phyloP scores from a whole-genome alignment of 192 early-diverging fungal species.

The Allomyces macrogynus region DNA sequence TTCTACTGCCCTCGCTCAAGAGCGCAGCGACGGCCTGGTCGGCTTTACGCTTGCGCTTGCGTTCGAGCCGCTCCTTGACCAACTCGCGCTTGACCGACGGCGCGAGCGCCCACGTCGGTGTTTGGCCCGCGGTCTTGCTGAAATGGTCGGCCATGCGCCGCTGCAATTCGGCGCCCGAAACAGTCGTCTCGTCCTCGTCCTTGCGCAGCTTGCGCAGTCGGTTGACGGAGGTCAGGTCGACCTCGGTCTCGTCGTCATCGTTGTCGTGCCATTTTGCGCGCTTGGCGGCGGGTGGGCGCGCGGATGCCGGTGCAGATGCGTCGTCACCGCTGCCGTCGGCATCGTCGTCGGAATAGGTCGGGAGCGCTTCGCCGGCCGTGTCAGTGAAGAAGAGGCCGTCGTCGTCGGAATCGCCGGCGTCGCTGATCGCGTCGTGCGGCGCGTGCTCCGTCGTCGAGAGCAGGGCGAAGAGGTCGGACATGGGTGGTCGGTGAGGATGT shows the following conservation, averaged over 20 bases:
- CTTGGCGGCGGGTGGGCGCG: neutral
- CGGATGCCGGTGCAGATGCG: too few species aligned
- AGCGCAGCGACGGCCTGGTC: slow-evolving; percentile 56
- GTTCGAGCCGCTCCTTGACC: slow-evolving; percentile 20
- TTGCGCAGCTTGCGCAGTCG: slow-evolving; percentile 60
- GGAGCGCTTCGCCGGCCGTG: neutral
- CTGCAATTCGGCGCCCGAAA: slow-evolving; percentile 67
- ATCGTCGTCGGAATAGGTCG: neutral
- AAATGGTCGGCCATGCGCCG: slow-evolving; percentile 60
- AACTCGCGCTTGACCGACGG: neutral
- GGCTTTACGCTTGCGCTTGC: slow-evolving; percentile 67
- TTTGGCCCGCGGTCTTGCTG: neutral
- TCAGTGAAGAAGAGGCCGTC: neutral
- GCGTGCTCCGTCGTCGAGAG: too few species aligned
- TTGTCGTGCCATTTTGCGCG: slow-evolving; percentile 46
- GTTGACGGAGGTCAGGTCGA: slow-evolving; percentile 44
- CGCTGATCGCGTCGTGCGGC: neutral
- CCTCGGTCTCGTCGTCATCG: slow-evolving; percentile 42
- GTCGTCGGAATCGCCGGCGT: neutral
- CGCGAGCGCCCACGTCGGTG: too few species aligned
- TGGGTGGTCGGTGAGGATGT: too few species aligned
- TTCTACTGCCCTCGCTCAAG: slow-evolving; percentile 19
- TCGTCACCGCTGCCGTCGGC: too few species aligned
- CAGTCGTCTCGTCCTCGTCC: slow-evolving; percentile 45
- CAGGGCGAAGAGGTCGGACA: too few species aligned